A percentile compares a stretch with the other conserved stretches of the same genome.
Evolutionary conservation across 345 rosid species (phyloP).

Genomic region (Draba incana): DNA sequence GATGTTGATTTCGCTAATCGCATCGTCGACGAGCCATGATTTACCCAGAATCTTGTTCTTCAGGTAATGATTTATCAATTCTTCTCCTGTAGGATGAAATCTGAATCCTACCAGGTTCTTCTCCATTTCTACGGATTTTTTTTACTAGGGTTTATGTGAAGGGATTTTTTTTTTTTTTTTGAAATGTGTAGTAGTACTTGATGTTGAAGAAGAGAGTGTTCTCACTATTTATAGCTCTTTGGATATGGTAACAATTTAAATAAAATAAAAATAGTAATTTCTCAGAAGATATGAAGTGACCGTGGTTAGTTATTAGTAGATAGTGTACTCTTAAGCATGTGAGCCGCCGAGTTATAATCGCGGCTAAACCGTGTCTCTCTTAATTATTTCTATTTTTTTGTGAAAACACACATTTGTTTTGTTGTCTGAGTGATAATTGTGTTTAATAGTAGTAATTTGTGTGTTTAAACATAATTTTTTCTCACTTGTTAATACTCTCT

Average conservation of each 20-base stretch:
- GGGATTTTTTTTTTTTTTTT: background rate
- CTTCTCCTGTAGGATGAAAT: conserved; percentile 37
- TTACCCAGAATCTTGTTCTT: conserved; percentile 28
- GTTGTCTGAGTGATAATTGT: too few relatives aligned
- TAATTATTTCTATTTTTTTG: background rate
- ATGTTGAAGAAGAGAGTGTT: background rate
- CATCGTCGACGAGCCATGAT: conserved; percentile 27
- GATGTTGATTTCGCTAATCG: conserved; percentile 36
- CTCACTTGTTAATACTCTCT: too few relatives aligned
- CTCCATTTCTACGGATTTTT: conserved; percentile 16
- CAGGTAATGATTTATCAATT: conserved; percentile 33
- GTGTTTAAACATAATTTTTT: too few relatives aligned
- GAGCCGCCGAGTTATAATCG: background rate
- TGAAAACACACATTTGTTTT: too few relatives aligned
- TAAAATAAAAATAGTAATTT: background rate
- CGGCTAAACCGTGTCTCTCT: background rate
- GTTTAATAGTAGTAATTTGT: too few relatives aligned
- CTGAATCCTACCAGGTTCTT: conserved; percentile 25
- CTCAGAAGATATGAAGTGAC: background rate
- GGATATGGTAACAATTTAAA: background rate
- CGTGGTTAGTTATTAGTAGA: background rate
- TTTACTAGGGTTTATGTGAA: background rate
- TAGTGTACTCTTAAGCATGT: background rate
- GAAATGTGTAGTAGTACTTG: background rate
- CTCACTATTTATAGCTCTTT: background rate